Evolutionary conservation across 169 alveolate species (phyloP).

Genomic region (Ichthyophthirius multifiliis): DNA sequence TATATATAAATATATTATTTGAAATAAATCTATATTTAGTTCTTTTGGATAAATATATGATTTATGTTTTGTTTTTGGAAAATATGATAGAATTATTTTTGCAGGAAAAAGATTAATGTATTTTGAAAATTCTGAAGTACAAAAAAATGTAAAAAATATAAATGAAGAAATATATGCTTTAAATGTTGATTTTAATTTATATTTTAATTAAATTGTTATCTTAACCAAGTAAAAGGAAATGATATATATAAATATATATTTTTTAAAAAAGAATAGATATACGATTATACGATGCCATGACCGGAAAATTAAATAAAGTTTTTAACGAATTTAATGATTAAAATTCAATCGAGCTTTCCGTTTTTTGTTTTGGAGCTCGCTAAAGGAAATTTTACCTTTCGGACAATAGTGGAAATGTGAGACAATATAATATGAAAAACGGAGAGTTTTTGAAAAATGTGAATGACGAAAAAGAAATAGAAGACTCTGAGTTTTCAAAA

Average conservation of each 20-base stretch:
- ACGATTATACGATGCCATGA: constrained; percentile 77
- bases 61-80: constrained; percentile 37
- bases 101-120: constrained; percentile 73
- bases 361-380: constrained; percentile 75
- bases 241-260: too few species aligned
- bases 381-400: constrained; percentile 80
- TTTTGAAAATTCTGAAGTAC: constrained; percentile 55
- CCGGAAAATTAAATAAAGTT: constrained; percentile 70
- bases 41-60: constrained; percentile 2
- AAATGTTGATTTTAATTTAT: constrained; percentile 72
- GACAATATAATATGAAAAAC: constrained; percentile 78
- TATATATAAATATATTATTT: neutral
- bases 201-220: constrained; percentile 72
- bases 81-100: constrained; percentile 64
- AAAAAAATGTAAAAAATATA: constrained; percentile 36
- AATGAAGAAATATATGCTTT: constrained; percentile 72
- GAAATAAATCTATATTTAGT: neutral
- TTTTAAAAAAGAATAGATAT: constrained; percentile 63
- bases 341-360: constrained; percentile 59
- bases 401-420: constrained; percentile 77
- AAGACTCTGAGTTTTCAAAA: constrained; percentile 47
- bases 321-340: constrained; percentile 75
- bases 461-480: constrained; percentile 59
- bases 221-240: constrained; percentile 63
- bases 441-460: constrained; percentile 78